Evolutionary conservation across 805 yeast genomes (phyloP).

Genomic region (Priceomyces carsonii): DNA sequence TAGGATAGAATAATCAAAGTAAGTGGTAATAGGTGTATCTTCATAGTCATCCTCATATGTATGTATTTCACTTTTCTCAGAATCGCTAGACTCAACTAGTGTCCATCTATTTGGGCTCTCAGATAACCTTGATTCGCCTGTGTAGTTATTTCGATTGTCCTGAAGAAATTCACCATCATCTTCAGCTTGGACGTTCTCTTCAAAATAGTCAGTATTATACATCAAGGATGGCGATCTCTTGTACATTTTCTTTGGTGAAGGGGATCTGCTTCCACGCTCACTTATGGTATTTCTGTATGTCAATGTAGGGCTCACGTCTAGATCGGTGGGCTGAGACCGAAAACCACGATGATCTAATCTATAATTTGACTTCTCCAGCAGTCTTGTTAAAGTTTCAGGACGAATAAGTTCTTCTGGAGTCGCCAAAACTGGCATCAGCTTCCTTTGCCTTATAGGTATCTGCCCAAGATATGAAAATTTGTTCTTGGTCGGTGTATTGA

Average conservation of each 20-base stretch:
- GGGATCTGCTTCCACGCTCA: conserved; percentile 22
- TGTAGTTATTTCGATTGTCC: conserved; percentile 1
- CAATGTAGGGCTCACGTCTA: not conserved
- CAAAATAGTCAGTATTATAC: conserved; percentile 9
- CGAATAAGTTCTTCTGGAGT: too few relatives aligned
- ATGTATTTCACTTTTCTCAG: conserved; percentile 8
- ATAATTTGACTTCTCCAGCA: too few relatives aligned
- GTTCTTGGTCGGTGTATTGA: conserved; percentile 1
- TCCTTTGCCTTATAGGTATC: not conserved
- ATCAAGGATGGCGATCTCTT: conserved; percentile 25
- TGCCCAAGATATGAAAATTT: too few relatives aligned
- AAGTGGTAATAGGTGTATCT: conserved; percentile 22
- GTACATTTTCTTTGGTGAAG: conserved; percentile 28
- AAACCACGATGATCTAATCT: too few relatives aligned
- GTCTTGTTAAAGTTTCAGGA: too few relatives aligned
- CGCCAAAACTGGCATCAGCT: conserved; percentile 6
- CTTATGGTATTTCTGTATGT: not conserved
- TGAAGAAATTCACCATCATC: conserved; percentile 4
- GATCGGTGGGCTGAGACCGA: not conserved
- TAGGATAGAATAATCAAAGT: conserved; percentile 35
- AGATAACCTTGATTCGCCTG: conserved; percentile 6
- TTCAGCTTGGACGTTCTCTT: conserved; percentile 2
- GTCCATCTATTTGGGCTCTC: conserved; percentile 6
- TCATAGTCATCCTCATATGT: conserved; percentile 6
- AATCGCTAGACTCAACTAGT: conserved; percentile 7